phyloP scores from a whole-genome alignment of 257 asterid genomes.

The Solanum neorickii region DNA sequence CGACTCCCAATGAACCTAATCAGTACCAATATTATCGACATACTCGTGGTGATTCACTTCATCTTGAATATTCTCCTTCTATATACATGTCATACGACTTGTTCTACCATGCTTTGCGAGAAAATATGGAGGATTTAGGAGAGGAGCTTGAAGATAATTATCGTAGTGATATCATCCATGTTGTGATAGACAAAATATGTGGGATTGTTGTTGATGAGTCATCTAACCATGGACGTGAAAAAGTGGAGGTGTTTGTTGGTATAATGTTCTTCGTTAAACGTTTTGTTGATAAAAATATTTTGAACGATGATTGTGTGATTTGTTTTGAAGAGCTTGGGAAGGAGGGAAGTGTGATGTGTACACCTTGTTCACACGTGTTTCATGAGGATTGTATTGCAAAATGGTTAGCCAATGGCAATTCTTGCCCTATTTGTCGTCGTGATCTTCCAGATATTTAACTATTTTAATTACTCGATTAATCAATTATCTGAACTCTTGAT shows the following conservation, averaged over 20 bases:
- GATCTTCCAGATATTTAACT: background rate
- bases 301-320: background rate
- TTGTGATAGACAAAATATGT: background rate
- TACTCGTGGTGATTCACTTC: background rate
- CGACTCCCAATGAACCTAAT: background rate
- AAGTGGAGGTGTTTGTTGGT: background rate
- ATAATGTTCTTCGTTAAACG: background rate
- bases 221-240: background rate
- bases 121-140: background rate
- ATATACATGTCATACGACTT: background rate
- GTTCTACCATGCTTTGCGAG: background rate
- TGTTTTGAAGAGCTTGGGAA: background rate
- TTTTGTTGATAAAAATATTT: background rate
- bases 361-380: conserved; percentile 6
- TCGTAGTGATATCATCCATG: background rate
- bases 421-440: conserved; percentile 5
- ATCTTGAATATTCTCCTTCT: background rate
- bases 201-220: background rate
- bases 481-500: background rate
- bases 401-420: background rate
- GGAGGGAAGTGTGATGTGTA: background rate
- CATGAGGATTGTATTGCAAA: conserved; percentile 1
- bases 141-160: background rate
- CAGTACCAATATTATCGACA: background rate
- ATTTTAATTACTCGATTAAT: background rate